phyloP scores from a whole-genome alignment of 164 flowering plant species.

The Stephania cephalantha region DNA sequence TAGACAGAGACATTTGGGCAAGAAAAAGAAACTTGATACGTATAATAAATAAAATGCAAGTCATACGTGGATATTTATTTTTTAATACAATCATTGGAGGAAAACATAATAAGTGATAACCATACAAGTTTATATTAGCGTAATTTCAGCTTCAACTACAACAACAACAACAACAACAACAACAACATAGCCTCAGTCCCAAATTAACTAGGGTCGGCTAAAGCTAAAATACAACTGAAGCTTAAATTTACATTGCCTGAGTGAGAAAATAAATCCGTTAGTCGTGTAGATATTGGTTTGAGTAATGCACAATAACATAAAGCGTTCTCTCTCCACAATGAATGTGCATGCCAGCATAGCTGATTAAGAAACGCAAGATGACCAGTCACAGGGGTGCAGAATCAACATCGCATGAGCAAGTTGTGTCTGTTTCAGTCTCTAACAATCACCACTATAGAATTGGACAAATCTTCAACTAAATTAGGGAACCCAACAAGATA shows the following conservation, averaged over 20 bases:
- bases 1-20: not conserved
- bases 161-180: no score
- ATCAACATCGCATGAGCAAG: not conserved
- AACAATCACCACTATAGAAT: not conserved
- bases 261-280: no score
- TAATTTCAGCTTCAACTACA: not conserved
- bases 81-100: not conserved
- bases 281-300: not conserved
- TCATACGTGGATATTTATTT: not conserved
- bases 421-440: not conserved
- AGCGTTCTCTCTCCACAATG: not conserved
- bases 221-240: not conserved
- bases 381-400: not conserved
- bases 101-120: not conserved
- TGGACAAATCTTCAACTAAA: not conserved
- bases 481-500: not conserved
- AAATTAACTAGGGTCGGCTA: no score
- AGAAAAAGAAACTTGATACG: not conserved
- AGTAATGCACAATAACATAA: not conserved
- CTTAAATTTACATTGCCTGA: no score
- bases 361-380: not conserved
- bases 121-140: not conserved
- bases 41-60: not conserved
- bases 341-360: not conserved
- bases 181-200: no score